phyloP scores from a whole-genome alignment of 2,329 filamentous ascomycete genomes.

The Fusarium sp. region DNA sequence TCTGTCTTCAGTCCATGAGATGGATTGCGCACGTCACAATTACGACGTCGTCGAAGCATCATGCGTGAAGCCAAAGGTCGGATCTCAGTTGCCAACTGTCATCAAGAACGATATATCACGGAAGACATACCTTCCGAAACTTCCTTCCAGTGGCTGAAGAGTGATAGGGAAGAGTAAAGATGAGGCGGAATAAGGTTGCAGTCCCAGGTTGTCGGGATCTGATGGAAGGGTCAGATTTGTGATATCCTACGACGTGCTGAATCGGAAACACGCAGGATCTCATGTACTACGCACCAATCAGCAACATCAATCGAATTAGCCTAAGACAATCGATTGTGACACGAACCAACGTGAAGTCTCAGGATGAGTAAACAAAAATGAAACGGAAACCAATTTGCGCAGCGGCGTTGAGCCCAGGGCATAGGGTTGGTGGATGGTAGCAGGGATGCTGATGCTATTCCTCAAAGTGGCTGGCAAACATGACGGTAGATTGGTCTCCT shows the following conservation, averaged over 20 bases:
- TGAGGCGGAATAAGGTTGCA: slow-evolving; percentile 10
- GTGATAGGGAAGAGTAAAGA: slow-evolving; percentile 3
- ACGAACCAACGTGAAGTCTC: slow-evolving; percentile 12
- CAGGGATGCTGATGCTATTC: slow-evolving; percentile 15
- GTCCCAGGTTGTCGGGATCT: slow-evolving; percentile 17
- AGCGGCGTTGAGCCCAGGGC: neutral
- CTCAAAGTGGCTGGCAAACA: slow-evolving; percentile 19
- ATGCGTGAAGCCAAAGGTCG: slow-evolving; percentile 6
- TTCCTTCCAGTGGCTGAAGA: neutral
- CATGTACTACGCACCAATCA: slow-evolving; percentile 29
- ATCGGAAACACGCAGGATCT: slow-evolving; percentile 42
- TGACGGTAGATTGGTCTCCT: slow-evolving; percentile 12
- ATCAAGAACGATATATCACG: slow-evolving; percentile 1
- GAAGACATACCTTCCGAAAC: neutral
- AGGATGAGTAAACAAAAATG: neutral
- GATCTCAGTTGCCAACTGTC: neutral
- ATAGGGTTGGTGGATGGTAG: neutral
- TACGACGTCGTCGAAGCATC: neutral
- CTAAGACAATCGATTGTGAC: slow-evolving; percentile 19
- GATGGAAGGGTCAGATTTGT: slow-evolving; percentile 20
- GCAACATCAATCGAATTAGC: neutral
- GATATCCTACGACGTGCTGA: slow-evolving; percentile 35
- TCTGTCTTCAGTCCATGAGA: neutral
- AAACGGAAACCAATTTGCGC: neutral
- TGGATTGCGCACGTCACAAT: neutral